Evolutionary conservation across 2,329 filamentous ascomycete genomes (phyloP).

Genomic region (Anthostomella pinea): DNA sequence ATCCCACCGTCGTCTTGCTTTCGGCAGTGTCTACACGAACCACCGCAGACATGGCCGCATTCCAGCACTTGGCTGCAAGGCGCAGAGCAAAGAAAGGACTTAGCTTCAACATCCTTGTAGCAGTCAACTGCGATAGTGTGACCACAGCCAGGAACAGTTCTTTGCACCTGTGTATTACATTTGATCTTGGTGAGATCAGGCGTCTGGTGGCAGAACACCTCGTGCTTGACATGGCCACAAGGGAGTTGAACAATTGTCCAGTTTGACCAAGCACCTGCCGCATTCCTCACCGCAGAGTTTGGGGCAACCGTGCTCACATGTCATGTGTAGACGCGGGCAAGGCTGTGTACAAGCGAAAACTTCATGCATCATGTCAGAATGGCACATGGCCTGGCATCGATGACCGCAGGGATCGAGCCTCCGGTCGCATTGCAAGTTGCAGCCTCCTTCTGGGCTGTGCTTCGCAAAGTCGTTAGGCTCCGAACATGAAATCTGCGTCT

Average conservation of each 20-base stretch:
- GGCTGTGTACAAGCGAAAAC: conserved; percentile 42
- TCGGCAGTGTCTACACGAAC: too few species aligned
- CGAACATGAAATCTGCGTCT: conserved; percentile 46
- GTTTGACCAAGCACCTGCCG: conserved; percentile 25
- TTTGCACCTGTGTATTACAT: not conserved
- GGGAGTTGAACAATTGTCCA: conserved; percentile 28
- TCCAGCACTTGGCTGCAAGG: not conserved
- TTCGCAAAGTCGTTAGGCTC: conserved; percentile 54
- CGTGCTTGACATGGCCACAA: conserved; percentile 39
- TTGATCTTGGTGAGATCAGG: not conserved
- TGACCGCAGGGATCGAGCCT: conserved; percentile 48
- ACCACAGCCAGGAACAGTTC: conserved; percentile 6
- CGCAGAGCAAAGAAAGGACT: not conserved
- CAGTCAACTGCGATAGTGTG: conserved; percentile 3
- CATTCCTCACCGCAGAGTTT: conserved; percentile 42
- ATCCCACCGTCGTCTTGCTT: too few species aligned
- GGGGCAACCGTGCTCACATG: conserved; percentile 44
- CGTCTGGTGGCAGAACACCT: conserved; percentile 9
- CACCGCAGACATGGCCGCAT: conserved; percentile 5
- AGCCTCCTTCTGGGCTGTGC: conserved; percentile 61
- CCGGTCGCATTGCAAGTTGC: conserved; percentile 47
- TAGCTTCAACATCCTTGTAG: conserved; percentile 2
- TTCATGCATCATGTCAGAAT: conserved; percentile 44
- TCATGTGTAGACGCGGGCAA: conserved; percentile 38
- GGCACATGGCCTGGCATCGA: conserved; percentile 42